Conservation (phyloP, 371 early-diverging fungal species). For the Capillidium rhysosporum region DNA sequence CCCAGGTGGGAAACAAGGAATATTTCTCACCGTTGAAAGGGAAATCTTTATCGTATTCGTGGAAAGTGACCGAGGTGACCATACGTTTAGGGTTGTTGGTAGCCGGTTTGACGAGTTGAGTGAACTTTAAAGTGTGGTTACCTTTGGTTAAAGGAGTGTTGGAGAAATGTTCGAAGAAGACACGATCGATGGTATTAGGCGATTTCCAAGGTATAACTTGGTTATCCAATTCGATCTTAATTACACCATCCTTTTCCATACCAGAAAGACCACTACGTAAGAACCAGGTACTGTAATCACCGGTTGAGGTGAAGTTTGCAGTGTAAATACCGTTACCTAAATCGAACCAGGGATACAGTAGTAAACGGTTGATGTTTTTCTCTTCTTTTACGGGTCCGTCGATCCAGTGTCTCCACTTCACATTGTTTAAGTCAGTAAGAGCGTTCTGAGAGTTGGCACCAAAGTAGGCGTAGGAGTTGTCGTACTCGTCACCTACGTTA, state of each 20-base stretch:
- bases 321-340: conserved; percentile 26
- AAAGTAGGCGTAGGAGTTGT: conserved; percentile 29
- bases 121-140: conserved; percentile 14
- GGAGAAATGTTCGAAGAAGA: conserved; percentile 17
- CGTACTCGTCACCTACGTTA: conserved; percentile 36
- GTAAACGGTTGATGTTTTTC: conserved; percentile 10
- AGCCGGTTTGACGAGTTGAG: neutral
- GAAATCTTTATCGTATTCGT: conserved; percentile 20
- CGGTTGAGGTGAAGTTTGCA: conserved; percentile 20
- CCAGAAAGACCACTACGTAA: conserved; percentile 26
- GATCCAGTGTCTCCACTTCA: conserved; percentile 30
- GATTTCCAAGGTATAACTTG: conserved; percentile 17
- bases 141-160: conserved; percentile 18
- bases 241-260: conserved; percentile 16
- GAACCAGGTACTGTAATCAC: conserved; percentile 19
- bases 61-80: conserved; percentile 19
- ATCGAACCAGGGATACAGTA: conserved; percentile 30
- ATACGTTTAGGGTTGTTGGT: conserved; percentile 16
- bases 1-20: conserved; percentile 25
- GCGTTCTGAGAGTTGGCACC: conserved; percentile 27
- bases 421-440: conserved; percentile 8
- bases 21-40: conserved; percentile 17
- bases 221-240: conserved; percentile 19
- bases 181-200: conserved; percentile 22
- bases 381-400: conserved; percentile 17